Conservation (phyloP, 2,329 filamentous ascomycete genomes). For the Pezicula carpinea region DNA sequence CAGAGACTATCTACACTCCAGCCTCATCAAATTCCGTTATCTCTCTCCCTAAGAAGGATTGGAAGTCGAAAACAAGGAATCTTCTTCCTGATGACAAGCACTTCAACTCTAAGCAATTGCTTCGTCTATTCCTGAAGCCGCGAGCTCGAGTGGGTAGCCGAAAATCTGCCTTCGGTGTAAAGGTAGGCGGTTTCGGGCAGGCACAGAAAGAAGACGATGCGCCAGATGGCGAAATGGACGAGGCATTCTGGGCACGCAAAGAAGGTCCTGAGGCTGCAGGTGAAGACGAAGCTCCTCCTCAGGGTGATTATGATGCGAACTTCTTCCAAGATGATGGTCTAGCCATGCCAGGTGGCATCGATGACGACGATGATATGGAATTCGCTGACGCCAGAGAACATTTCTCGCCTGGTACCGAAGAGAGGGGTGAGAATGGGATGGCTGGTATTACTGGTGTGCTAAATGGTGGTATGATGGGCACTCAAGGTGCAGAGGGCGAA, state of each 20-base stretch:
- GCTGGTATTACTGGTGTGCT: conserved; percentile 47
- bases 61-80: conserved; percentile 90
- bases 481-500: conserved; percentile 33
- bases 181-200: conserved; percentile 37
- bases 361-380: conserved; percentile 62
- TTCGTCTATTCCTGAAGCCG: conserved; percentile 90
- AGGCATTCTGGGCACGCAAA: conserved; percentile 88
- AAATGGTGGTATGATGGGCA: conserved; percentile 39
- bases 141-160: conserved; percentile 76
- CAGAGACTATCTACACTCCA: conserved; percentile 75
- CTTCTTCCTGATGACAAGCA: conserved; percentile 96
- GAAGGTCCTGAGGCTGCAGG: conserved; percentile 40
- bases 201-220: conserved; percentile 47
- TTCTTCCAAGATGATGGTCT: conserved; percentile 92
- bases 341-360: conserved; percentile 57
- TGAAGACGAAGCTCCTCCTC: conserved; percentile 53
- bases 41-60: conserved; percentile 85
- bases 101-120: conserved; percentile 88
- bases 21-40: conserved; percentile 78
- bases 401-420: conserved; percentile 60
- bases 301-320: conserved; percentile 90
- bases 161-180: conserved; percentile 45
- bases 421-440: conserved; percentile 38
- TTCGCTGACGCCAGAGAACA: conserved; percentile 80
- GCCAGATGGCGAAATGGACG: conserved; percentile 77